Evolutionary conservation across 352 stramenopile genomes (phyloP), one percentile per base, ranked within the genome.

Genomic region (Phytophthora ramorum): DNA sequence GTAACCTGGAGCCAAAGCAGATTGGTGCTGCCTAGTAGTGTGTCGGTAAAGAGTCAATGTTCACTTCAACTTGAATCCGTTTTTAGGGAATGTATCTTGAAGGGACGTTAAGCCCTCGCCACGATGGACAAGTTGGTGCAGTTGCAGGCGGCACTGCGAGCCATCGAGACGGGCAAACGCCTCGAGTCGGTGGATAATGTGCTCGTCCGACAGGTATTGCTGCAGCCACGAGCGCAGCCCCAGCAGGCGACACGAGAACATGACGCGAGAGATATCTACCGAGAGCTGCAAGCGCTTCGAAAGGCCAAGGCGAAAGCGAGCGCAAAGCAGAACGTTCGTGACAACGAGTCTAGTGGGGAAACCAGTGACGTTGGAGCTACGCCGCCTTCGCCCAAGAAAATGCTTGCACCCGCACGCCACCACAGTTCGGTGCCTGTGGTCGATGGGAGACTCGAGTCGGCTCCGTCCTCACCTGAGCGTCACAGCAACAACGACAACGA

Each of bases 161-260:
- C 70, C 7, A 91, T 89, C n/a, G 82, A 91, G 49, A 76, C 58
- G 4, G 82, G 82, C 17, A 55, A 77, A 13, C 71, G 74, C 0
- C 69, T 91, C 30, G 78, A 85, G 53, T 58, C 50, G 1, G 68
- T 91, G 26, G 78, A 91, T 45, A 46, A 55, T 7, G 61, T 91
- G n/a, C 62, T 91, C 7, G 58, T 91, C 3, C 79, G 62, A 24
- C 71, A 87, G 26, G 71, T 87, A 20, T 58, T 89, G n/a, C 66
- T 71, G 3, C 66, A 82, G 17, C 51, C 62, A 38, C 60, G 54
- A 52, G 28, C 10, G 10, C 50, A 59, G 10, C 20, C 19, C 17
- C 34, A 65, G 20, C 35, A 45, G 17, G 9, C 30, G 20, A 45
- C 40, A 16, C 14, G 9, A 2, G 46, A 69, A n/a, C 45, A 52